Evolutionary conservation across 139 green algal genomes (phyloP), one percentile per base, ranked within the genome.

Genomic region (Chlorella sorokiniana): DNA sequence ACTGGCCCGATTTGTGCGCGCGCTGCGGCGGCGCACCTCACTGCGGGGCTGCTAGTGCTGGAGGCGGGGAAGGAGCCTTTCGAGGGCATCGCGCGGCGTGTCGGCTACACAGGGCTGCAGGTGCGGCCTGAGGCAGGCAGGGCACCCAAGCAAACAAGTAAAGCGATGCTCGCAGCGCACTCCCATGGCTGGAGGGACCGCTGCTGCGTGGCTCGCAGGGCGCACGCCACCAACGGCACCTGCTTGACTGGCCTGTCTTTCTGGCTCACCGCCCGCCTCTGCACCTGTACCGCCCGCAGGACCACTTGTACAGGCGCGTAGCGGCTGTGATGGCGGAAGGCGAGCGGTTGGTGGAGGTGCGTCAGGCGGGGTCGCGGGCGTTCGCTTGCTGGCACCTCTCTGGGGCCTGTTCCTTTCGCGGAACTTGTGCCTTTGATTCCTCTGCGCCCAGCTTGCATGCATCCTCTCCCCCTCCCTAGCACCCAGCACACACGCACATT

Each of bases 291-390:
- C 69, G 45, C 3, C 33, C 42, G 27, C 74, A 71, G 74, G 7
- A 29, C 4, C 61, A 69, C 38, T n/a, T 81, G 74, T 81, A 81
- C 74, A 59, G 59, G 38, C 38, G n/a, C 37, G 41, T 81, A 14
- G 54, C 45, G 0, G 27, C 56, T 1, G 74, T 56, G 0, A 70
- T 70, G 74, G 14, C 29, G 4, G 74, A 33, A 0, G 74, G 56
- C 27, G 56, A 79, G 72, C 72, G 33, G 23, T 79, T 79, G 35
- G n/a, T 29, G 23, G 51, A 79, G 68, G 68, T 59, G 68, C 22
- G 68, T 7, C 16, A 8, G 9, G 9, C 4, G 64, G 16, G 64
- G 10, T 38, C 35, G 29, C 61, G 16, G 35, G 29, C 25, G 29
- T 16, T 22, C 23, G 61, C 4, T 6, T 68, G 61, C 16, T 68